Percentiles rank a stretch among this genome's conserved stretches.
These are phyloP conservation scores for Globisporangium spiculum DNA, from an alignment of 352 stramenopile genomes.

Conservation along the genomic window DNA sequence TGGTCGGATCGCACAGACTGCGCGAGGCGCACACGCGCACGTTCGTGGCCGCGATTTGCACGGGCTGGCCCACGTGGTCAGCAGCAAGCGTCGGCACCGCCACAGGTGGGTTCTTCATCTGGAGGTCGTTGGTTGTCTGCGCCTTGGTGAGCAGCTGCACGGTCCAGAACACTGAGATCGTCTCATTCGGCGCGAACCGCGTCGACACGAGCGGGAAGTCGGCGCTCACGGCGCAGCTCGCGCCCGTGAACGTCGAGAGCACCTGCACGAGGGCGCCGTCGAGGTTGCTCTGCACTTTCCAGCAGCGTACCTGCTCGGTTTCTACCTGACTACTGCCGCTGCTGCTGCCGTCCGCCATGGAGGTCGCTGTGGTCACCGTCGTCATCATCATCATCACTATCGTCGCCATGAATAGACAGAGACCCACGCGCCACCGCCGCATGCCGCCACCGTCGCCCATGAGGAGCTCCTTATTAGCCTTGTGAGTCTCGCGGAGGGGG, in stretches of 20 bases:
- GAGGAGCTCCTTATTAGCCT: neutral
- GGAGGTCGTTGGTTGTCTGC: slow-evolving; percentile 37
- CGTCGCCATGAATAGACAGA: neutral
- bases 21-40: slow-evolving; percentile 35
- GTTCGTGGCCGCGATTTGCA: slow-evolving; percentile 52
- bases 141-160: slow-evolving; percentile 23
- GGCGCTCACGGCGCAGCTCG: slow-evolving; percentile 32
- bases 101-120: slow-evolving; percentile 40
- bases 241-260: slow-evolving; percentile 23
- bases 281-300: slow-evolving; percentile 30
- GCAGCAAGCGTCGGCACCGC: slow-evolving; percentile 26
- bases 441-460: slow-evolving; percentile 3
- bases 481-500: neutral
- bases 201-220: slow-evolving; percentile 29
- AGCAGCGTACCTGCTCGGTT: slow-evolving; percentile 26
- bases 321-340: neutral
- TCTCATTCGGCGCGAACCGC: slow-evolving; percentile 35
- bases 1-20: slow-evolving; percentile 35
- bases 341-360: neutral
- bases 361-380: neutral
- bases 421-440: neutral
- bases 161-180: slow-evolving; percentile 45
- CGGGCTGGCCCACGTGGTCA: slow-evolving; percentile 23
- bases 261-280: slow-evolving; percentile 17
- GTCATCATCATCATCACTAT: neutral